phyloP scores from a whole-genome alignment of 208 protist genomes.

The Crithidia mellificae region DNA sequence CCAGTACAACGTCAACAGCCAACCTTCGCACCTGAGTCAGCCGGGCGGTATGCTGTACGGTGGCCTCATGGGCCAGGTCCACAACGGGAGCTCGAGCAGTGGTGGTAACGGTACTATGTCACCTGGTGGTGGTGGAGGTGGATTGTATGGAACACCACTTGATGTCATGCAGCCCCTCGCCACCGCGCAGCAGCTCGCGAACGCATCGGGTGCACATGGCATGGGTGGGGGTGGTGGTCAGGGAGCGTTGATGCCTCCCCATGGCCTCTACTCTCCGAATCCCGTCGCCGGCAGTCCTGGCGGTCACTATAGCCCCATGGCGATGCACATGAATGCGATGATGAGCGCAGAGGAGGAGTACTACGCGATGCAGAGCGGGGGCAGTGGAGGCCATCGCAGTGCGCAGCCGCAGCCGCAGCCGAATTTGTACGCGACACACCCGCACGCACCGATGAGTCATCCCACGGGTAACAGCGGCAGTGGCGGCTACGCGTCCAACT shows the following conservation, averaged over 20 bases:
- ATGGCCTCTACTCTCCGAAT: not conserved
- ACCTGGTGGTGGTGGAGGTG: constrained; percentile 1
- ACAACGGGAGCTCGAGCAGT: not conserved
- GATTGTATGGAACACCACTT: not conserved
- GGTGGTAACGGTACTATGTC: not conserved
- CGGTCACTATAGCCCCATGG: constrained; percentile 4
- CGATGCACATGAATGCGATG: not conserved
- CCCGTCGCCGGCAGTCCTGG: not conserved
- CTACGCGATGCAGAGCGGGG: constrained; percentile 20
- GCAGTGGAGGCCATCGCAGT: constrained; percentile 14
- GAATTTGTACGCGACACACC: not conserved
- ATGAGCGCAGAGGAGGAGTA: constrained; percentile 15
- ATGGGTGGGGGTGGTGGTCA: not conserved
- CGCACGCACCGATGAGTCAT: not conserved
- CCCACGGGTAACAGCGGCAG: not conserved
- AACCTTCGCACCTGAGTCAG: not conserved
- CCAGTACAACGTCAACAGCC: not conserved
- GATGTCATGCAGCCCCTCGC: not conserved
- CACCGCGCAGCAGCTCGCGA: not conserved
- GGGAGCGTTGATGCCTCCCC: not conserved
- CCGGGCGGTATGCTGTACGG: too few species aligned
- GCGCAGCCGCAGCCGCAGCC: constrained; percentile 16
- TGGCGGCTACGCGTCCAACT: constrained; percentile 6
- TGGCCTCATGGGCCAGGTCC: too few species aligned
- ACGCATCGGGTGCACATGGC: too few species aligned